These are phyloP conservation scores for Neurospora terricola DNA, from an alignment of 495 filamentous ascomycete species.

Conservation along the genomic window DNA sequence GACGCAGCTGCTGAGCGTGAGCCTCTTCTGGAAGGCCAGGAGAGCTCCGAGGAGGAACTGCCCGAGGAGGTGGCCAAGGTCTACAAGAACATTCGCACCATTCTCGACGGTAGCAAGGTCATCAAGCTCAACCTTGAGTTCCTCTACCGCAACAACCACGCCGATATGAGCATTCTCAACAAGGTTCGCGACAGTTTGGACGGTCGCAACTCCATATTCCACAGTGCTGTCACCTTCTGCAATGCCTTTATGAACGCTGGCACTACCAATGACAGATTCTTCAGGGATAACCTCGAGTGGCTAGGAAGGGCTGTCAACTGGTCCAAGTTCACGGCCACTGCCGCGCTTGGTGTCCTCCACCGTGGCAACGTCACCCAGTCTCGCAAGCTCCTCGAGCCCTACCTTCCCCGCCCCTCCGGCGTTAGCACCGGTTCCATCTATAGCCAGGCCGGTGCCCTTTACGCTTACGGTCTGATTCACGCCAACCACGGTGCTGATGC, in stretches of 20 bases:
- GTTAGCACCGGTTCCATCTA: constrained; percentile 71
- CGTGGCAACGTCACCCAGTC: constrained; percentile 88
- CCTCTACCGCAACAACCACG: constrained; percentile 86
- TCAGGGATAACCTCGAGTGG: constrained; percentile 96
- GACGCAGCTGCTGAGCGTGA: constrained; percentile 40
- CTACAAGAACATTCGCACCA: constrained; percentile 71
- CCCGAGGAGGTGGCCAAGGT: constrained; percentile 44
- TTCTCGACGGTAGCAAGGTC: constrained; percentile 81
- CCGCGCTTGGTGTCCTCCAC: constrained; percentile 93
- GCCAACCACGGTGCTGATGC: constrained; percentile 95
- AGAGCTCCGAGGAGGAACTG: constrained; percentile 28
- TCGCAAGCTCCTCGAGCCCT: constrained; percentile 86
- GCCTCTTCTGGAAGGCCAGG: constrained; percentile 30
- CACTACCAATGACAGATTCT: constrained; percentile 94
- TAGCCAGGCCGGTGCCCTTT: constrained; percentile 92
- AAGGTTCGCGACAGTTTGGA: constrained; percentile 94
- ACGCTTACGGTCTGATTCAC: constrained; percentile 92
- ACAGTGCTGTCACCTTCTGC: constrained; percentile 90
- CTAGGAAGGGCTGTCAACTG: constrained; percentile 97
- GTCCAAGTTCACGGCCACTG: constrained; percentile 99
- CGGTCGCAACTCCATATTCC: constrained; percentile 95
- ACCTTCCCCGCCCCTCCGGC: constrained; percentile 69
- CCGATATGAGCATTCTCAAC: constrained; percentile 74
- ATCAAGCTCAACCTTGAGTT: constrained; percentile 95
- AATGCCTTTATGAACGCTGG: constrained; percentile 99